Evolutionary conservation across 2,329 filamentous ascomycete genomes (phyloP).

Genomic region (Talaromyces piceae): DNA sequence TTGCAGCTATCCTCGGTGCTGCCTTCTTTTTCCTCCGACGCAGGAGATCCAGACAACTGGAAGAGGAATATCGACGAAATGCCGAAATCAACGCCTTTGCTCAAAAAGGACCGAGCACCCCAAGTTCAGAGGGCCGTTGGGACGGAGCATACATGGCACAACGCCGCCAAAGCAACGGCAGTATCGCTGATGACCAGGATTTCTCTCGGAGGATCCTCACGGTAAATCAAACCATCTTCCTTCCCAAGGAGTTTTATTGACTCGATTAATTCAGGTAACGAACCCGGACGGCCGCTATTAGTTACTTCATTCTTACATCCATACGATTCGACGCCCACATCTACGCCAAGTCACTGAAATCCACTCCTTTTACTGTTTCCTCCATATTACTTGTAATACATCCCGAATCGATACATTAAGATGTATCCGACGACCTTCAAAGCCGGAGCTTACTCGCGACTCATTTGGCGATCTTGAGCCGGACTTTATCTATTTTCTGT

Average conservation of each 20-base stretch:
- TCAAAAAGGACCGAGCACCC: slow-evolving; percentile 52
- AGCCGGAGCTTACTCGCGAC: background rate
- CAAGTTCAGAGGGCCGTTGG: slow-evolving; percentile 70
- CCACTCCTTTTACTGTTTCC: background rate
- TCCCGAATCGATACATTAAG: background rate
- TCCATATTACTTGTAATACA: background rate
- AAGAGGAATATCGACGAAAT: slow-evolving; percentile 78
- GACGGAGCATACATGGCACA: slow-evolving; percentile 77
- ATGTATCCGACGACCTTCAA: background rate
- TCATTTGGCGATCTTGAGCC: background rate
- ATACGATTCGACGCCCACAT: background rate
- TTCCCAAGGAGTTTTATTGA: background rate
- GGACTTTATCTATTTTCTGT: background rate
- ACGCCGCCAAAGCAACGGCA: slow-evolving; percentile 82
- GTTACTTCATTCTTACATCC: background rate
- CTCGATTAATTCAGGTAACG: slow-evolving; percentile 4
- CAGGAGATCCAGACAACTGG: slow-evolving; percentile 66
- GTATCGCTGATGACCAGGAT: slow-evolving; percentile 94
- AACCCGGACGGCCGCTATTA: slow-evolving; percentile 3
- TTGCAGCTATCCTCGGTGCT: slow-evolving; percentile 60
- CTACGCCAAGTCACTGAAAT: background rate
- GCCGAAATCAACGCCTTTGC: slow-evolving; percentile 68
- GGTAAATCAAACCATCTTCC: slow-evolving; percentile 48
- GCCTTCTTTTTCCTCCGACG: slow-evolving; percentile 68
- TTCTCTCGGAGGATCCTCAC: slow-evolving; percentile 93